Conservation (phyloP, 768 basidiomycete genomes). For the Hebeloma cylindrosporum region DNA sequence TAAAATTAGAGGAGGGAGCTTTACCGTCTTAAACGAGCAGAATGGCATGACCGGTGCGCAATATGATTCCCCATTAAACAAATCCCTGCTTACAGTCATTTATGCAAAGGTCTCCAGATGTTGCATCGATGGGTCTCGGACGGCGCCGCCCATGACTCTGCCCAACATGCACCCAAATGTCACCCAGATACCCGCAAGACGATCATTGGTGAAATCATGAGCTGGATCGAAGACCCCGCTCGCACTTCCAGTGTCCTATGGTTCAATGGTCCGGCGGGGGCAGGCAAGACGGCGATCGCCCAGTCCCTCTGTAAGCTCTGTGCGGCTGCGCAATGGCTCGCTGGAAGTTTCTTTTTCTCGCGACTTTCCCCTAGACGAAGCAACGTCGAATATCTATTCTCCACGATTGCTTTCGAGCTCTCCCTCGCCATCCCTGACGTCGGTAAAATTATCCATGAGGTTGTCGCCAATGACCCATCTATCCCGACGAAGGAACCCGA, state of each 20-base stretch:
- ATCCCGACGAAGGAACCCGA: neutral
- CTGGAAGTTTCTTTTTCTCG: constrained; percentile 4
- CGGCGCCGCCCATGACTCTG: constrained; percentile 15
- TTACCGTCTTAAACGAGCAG: neutral
- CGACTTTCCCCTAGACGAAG: neutral
- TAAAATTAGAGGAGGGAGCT: neutral
- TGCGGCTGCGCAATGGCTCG: constrained; percentile 4
- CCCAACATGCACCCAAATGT: constrained; percentile 14
- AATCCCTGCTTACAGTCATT: neutral
- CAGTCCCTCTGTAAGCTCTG: constrained; percentile 27
- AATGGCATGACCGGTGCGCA: neutral
- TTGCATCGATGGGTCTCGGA: no score
- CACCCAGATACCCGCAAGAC: constrained; percentile 11
- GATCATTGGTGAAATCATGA: constrained; percentile 10
- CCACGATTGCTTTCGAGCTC: neutral
- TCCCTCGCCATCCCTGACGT: neutral
- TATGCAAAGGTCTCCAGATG: no score
- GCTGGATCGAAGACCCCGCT: constrained; percentile 9
- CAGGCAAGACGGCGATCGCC: constrained; percentile 26
- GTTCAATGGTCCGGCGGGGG: constrained; percentile 24
- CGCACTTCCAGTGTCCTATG: constrained; percentile 11
- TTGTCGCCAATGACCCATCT: neutral
- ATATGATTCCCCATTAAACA: neutral
- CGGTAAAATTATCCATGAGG: neutral
- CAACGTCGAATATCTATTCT: neutral